Base-by-base conservation (phyloP, 1,284 basidiomycete genomes). In the Boletus coffeatus region DNA sequence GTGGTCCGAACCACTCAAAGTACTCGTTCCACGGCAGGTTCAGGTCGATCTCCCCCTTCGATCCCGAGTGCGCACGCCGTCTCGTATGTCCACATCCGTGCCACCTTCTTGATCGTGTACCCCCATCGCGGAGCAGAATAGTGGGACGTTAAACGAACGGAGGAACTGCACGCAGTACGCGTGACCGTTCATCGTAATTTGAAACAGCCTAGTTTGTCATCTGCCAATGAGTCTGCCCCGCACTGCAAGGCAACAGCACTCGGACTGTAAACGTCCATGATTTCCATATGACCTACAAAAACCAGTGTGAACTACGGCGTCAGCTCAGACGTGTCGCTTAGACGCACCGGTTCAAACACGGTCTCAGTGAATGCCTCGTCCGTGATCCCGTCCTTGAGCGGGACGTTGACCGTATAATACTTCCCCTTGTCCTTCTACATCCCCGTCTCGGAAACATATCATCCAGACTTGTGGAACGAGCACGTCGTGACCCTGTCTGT, bases 1-100 rank as follows among this genome's bases (percentile, higher is more conserved):
- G 83, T 11, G 97, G 96, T 0, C 96, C 96, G 75, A 96, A 99
- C 88, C 96, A 99, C 75, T 98, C 96, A 74, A 98, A 93, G 76
- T 95, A 98, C 70, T 96, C 90, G 75, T 93, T 97, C 86, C 93
- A 98, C 0, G 96, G 96, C 66, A 99, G 75, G 70, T 93, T 89
- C 43, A 85, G 84, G 67, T 92, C 85, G 61, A 98, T 89, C 6
- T 83, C 25, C 82, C 46, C 85, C 76, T 72, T 95, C 89, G 56
- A 93, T 83, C 2, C 93, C 95, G 16, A 96, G 84, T 39, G 95
- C 92, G 70, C 96, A 90, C 0, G 94, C 96, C 0, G 97, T 99
- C 76, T 99, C 97, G 77, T 93, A 98, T 21, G 95, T 90, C 97
- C 96, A 99, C 11, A 92, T 89, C 46, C 94, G 82, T 1, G 94